Evolutionary conservation across 2,329 filamentous ascomycete genomes (phyloP), one percentile per base, ranked within the genome.

Genomic region (Mycosphaerelloides madeirae): DNA sequence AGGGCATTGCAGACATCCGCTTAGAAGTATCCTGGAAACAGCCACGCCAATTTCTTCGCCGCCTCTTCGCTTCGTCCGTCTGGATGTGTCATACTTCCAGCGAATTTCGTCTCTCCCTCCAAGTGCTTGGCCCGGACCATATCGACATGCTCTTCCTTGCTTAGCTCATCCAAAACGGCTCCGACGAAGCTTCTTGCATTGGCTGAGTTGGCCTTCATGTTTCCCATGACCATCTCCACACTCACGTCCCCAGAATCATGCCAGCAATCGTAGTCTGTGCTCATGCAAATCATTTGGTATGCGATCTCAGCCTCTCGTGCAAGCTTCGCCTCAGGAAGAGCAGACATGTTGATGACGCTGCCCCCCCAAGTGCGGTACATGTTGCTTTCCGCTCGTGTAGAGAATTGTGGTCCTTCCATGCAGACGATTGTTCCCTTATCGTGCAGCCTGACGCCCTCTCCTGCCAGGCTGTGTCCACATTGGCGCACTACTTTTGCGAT

Each of bases 341-440:
- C 85, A 34, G 87, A 95, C 93, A 98, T 98, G 79, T 97, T 97
- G 76, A 98, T 97, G 41, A 97, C 87, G 54, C 80, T 85, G 57
- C 90, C 91, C 59, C 91, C 91, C 87, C 89, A 96, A 49, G 81
- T 77, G 57, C 93, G 87, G 77, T 98, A 98, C 73, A 98, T 81
- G 69, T 95, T 83, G 46, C 86, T 93, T 72, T 98, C 93, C 46
- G 93, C 91, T 51, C 93, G 88, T 14, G 93, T 97, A 50, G 85
- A 93, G 77, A 98, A 98, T 61, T 95, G 89, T 15, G 93, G 93
- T n/a, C 93, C 93, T 78, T 98, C 93, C 85, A 98, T 98, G 73
- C 90, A 95, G 58, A 98, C 77, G 49, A 97, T 71, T 2, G 85
- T 87, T 34, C 91, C 93, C 56, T 80, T 82, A 57, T 87, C 83